Evolutionary conservation across 192 early-diverging fungal species (phyloP).

Genomic region (Podila verticillata): DNA sequence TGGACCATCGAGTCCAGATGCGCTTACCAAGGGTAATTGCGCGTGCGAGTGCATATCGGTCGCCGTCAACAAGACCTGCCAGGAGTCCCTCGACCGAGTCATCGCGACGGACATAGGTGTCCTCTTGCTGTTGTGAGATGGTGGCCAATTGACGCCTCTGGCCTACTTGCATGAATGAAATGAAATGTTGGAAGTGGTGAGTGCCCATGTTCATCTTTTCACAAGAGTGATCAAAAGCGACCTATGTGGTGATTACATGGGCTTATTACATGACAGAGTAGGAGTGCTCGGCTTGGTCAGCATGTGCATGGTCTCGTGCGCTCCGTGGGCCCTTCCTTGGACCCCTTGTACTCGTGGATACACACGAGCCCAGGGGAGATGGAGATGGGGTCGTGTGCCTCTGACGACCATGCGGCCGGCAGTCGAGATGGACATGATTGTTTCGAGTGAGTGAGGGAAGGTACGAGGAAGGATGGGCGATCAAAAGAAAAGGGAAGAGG

Average conservation of each 20-base stretch:
- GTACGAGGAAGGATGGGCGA: not conserved
- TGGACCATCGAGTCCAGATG: not conserved
- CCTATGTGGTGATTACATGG: too few species aligned
- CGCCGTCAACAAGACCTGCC: constrained; percentile 39
- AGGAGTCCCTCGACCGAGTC: constrained; percentile 48
- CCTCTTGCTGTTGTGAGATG: not conserved
- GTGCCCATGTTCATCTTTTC: not conserved
- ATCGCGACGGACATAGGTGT: constrained; percentile 14
- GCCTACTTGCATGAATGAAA: not conserved
- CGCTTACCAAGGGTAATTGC: constrained; percentile 71
- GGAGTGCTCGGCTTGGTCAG: too few species aligned
- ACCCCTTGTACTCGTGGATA: not conserved
- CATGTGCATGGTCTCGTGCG: too few species aligned
- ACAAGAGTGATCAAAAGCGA: not conserved
- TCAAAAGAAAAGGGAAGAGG: not conserved
- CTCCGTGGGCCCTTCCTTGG: too few species aligned
- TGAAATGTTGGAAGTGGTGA: not conserved
- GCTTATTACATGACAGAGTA: too few species aligned
- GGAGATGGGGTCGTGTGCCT: not conserved
- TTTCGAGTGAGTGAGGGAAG: not conserved
- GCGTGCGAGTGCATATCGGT: constrained; percentile 65
- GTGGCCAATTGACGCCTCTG: not conserved
- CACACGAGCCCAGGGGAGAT: not conserved
- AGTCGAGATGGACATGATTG: not conserved
- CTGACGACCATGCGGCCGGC: not conserved